Base-by-base conservation (phyloP, 1,284 basidiomycete species). In the Hypsizygus ulmarius region DNA sequence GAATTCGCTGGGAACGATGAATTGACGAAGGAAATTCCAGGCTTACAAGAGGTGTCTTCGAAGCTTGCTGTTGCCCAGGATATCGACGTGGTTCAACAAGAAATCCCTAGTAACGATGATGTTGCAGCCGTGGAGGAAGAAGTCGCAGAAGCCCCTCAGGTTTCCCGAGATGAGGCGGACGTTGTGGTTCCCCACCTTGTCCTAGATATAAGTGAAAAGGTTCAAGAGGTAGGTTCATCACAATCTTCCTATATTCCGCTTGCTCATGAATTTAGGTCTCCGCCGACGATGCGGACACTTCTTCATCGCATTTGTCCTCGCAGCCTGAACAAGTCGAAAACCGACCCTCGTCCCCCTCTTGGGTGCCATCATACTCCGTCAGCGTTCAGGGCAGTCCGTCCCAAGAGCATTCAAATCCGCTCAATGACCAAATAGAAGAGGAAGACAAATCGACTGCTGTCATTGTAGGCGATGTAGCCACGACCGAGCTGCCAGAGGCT, bases 291-390 rank as follows among this genome's bases (percentile, higher is more conserved):
- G 18, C 18, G 16, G 42, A 47, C 11, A 33, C 48, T 7, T 38
- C 42, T 15, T 25, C 40, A 5, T 25, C 40, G 30, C 43, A 44
- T n/a, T 43, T 46, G 12, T 38, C 5, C 19, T 33, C 49, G 8
- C 37, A 38, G 15, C n/a, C 15, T 11, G 48, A 51, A 35, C 29
- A 40, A 4, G 21, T 3, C 21, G 21, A 25, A 25, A 54, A 54
- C 10, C 51, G 47, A 30, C 46, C 50, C 21, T 37, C 36, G 15
- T 58, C 57, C 6, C 49, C 57, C 25, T 56, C 61, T 34, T 62
- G 61, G 64, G 54, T 61, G 3, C 54, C 63, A 15, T 67, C 64
- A 1, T 65, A 67, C 49, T 60, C 62, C 12, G 59, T 64, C 33
- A 58, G 57, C 46, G 54, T 51, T 16, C 65, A 67, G 50, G 65